Evolutionary conservation across 2,329 filamentous ascomycete genomes (phyloP), one percentile per base, ranked within the genome.

Genomic region (Coleophoma eucalyptorum): DNA sequence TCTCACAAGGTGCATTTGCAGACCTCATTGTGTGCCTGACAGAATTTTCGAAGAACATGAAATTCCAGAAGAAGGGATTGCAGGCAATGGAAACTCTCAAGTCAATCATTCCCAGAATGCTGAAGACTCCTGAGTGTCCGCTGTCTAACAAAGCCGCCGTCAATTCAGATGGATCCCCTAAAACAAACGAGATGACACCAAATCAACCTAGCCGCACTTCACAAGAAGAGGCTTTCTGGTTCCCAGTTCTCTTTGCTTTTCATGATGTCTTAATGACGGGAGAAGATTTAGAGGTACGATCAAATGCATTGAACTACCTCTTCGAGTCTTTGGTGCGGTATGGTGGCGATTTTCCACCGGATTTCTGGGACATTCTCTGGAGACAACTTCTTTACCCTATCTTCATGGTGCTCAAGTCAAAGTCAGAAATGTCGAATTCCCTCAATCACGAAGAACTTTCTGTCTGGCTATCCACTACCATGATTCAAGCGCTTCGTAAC

Each of bases 331-430:
- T 99, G 6, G 86, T 96, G 52, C 84, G 83, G 55, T 94, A 97
- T 60, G 94, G 95, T 34, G 89, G 90, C 16, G 89, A 90, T 59
- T 99, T 97, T 62, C 91, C 93, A 3, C 77, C 86, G 1, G 90
- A 96, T 49, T 99, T 99, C 67, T 99, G 94, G 94, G 94, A 99
- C 67, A 96, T 94, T 16, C 79, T 99, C 0, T 99, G 94, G 92
- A 84, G 93, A 46, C 94, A 99, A 67, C 82, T 99, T 52, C 80
- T 99, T 1, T 97, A 96, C 61, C 95, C 94, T 1, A 99, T 99
- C 59, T 99, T 99, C 72, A 92, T 97, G 80, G 95, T 99, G 2
- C 73, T 99, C 41, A 91, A 96, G 59, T 97, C 94, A 16, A 90
- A 94, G 57, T 95, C 93, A 0, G 94, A 99, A 67, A 95, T 97